Evolutionary conservation across 768 basidiomycete species (phyloP), one percentile per base, ranked within the genome.

Genomic region (Galerina marginata): DNA sequence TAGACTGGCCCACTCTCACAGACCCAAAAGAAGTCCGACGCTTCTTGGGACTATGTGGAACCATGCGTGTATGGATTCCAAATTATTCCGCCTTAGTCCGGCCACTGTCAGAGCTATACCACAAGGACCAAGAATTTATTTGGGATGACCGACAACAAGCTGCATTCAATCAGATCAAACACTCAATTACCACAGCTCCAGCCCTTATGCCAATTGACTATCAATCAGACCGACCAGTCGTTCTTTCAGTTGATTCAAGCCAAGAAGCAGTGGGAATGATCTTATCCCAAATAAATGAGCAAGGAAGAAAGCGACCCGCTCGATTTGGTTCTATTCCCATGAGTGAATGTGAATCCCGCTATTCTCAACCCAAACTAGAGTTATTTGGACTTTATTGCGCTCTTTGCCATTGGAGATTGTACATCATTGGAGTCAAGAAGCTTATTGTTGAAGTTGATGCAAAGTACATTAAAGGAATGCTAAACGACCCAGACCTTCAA

Each of bases 381-480:
- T 61, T 78, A 0, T 74, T 71, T 53, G 63, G 71, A 5, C 59
- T 74, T 1, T 74, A 67, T 48, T 52, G 29, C 6, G 29, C 29
- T 3, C 29, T 29, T 29, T 6, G 29, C 3, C 29, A 61, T 72
- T 33, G 65, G 76, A 2, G 57, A 71, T 0, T 55, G 43, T 2
- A 67, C 62, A n/a, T 64, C 36, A 23, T 49, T 15, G 56, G 39
- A 3, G 56, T 40, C 1, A 57, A 49, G 20, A 49, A 62, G 12
- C n/a, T 70, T 0, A 51, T 63, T 0, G 63, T 73, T 0, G 73
- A 77, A 43, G 67, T 71, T 0, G 69, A 74, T 45, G 71, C 71
- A 12, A 65, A 68, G 26, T 80, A 74, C 36, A 70, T 75, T 36
- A 68, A 69, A 46, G 69, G 69, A n/a, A 75, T 75, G 72, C 26